Percentiles rank a stretch among this genome's conserved stretches.
Evolutionary conservation across 192 early-diverging fungal species (phyloP).

Genomic region (Podila horticola): DNA sequence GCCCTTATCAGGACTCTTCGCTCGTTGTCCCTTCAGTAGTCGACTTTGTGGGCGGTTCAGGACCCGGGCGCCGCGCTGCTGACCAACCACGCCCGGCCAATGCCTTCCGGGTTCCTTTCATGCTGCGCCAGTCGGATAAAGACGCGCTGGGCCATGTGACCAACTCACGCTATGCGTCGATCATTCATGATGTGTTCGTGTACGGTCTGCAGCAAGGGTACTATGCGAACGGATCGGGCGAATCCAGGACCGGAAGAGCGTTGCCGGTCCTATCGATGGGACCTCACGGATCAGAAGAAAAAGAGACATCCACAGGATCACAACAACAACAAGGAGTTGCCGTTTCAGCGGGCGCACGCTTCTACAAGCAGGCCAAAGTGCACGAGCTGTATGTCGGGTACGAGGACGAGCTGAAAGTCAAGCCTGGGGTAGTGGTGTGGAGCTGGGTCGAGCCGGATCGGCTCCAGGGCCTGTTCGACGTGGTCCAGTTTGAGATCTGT

Average conservation of each 20-base stretch:
- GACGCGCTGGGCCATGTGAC: constrained; percentile 52
- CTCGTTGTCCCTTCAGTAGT: constrained; percentile 13
- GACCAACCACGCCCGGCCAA: constrained; percentile 22
- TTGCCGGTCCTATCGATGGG: not conserved
- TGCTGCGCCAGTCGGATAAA: constrained; percentile 48
- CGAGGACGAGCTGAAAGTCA: constrained; percentile 29
- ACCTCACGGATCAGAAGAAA: not conserved
- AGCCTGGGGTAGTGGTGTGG: constrained; percentile 11
- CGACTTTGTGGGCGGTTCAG: constrained; percentile 14
- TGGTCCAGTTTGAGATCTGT: constrained; percentile 23
- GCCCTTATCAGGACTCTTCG: constrained; percentile 17
- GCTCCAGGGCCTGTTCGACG: constrained; percentile 9
- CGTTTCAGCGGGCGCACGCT: constrained; percentile 1
- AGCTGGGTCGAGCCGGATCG: constrained; percentile 36
- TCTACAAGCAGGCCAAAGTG: constrained; percentile 25
- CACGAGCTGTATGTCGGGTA: constrained; percentile 33
- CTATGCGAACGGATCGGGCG: constrained; percentile 33
- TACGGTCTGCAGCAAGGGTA: constrained; percentile 27
- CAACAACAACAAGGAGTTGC: not conserved
- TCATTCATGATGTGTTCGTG: constrained; percentile 21
- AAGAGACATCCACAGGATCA: too few relatives aligned
- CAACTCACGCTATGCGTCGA: constrained; percentile 41
- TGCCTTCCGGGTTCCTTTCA: constrained; percentile 34
- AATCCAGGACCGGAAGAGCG: not conserved
- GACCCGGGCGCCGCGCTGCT: constrained; percentile 2